Evolutionary conservation across 2,329 filamentous ascomycete genomes (phyloP).

Genomic region (Aureobasidium lini): DNA sequence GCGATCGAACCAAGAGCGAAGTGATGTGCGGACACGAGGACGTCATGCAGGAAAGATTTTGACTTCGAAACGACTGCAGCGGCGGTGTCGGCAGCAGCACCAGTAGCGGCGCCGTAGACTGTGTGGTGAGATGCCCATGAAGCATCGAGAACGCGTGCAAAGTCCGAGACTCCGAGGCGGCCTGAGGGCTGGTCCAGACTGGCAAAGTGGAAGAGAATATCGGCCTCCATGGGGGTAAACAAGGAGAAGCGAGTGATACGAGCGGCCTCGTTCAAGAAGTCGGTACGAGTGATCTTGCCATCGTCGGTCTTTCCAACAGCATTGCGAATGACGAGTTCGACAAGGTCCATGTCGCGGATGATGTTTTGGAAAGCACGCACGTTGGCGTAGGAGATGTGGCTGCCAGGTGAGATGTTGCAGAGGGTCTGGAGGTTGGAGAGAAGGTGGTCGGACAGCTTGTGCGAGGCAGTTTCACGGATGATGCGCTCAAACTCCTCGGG

Average conservation of each 20-base stretch:
- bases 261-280: constrained; percentile 91
- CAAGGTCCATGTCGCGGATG: constrained; percentile 94
- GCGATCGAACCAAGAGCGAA: constrained; percentile 84
- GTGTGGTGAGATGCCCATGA: constrained; percentile 61
- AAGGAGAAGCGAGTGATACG: constrained; percentile 87
- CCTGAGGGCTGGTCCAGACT: constrained; percentile 85
- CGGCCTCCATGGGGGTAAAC: constrained; percentile 97
- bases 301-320: constrained; percentile 77
- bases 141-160: constrained; percentile 89
- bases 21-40: constrained; percentile 77
- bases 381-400: constrained; percentile 95
- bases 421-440: constrained; percentile 84
- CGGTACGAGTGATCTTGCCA: constrained; percentile 86
- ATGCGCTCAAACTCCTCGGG: constrained; percentile 95
- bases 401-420: constrained; percentile 86
- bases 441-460: constrained; percentile 96
- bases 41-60: constrained; percentile 52
- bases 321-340: constrained; percentile 85
- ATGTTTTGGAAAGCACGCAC: constrained; percentile 97
- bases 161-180: constrained; percentile 72
- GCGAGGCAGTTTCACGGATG: constrained; percentile 82
- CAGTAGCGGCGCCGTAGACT: constrained; percentile 39
- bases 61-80: constrained; percentile 49
- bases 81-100: constrained; percentile 36
- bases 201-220: constrained; percentile 98